Base-by-base conservation (phyloP, 2,329 filamentous ascomycete species). In the Ceratocystis albifundus region DNA sequence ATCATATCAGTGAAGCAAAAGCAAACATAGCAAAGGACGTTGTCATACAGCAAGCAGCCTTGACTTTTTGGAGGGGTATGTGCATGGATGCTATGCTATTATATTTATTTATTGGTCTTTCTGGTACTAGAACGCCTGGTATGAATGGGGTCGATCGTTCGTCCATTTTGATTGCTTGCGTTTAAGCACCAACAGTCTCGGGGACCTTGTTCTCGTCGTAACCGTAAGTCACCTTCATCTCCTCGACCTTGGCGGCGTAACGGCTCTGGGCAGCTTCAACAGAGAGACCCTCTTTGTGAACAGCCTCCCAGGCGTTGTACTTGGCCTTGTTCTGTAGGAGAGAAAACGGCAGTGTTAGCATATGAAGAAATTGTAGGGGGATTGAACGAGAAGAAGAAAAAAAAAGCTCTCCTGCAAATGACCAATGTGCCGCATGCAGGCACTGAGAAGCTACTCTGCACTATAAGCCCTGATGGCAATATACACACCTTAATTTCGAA, bases 221-320 rank as follows among this genome's bases (percentile, higher is more conserved):
- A 68, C 86, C 88, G 76, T 87, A 83, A 75, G 83, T 82, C 68
- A 72, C 76, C 82, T 94, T 90, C 73, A 95, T 77, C 72, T 79
- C 75, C 76, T 90, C 85, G 70, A 94, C 84, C 69, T 87, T 78
- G 71, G 80, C 79, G 72, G 95, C 82, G 77, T 96, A 96, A 73
- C 82, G 79, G 74, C 84, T 80, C 82, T 95, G 88, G 22, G 91
- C 91, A 70, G 85, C 76, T 70, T 87, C 81, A 69, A 82, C 73
- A 69, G 81, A 83, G 70, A 85, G 74, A 63, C 81, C 83, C 68
- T 85, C 81, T 69, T 91, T 83, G 72, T 84, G 82, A 69, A 85
- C 72, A 73, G 85, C 82, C 77, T 90, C 78, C 90, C 90, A 96
- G 65, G 87, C 84, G 72, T 80, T 82, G 78, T 86, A 84, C 82